phyloP scores from a whole-genome alignment of 441 rosid species.

The Populus hybrid region DNA sequence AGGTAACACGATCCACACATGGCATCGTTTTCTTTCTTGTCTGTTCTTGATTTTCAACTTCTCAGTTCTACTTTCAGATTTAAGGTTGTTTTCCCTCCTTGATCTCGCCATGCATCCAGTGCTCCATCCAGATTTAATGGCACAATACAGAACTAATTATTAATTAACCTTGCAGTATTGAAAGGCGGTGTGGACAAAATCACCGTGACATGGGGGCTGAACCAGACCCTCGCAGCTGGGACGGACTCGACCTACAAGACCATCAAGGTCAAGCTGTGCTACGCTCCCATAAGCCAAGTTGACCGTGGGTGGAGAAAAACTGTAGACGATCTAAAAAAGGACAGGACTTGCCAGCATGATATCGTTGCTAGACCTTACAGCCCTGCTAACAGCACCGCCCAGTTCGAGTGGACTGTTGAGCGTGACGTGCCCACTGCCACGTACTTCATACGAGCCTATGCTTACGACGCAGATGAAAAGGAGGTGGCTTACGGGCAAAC shows the following conservation, averaged over 20 bases:
- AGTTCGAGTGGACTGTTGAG: conserved; percentile 40
- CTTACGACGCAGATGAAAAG: conserved; percentile 21
- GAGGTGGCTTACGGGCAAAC: conserved; percentile 57
- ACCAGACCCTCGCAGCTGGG: conserved; percentile 37
- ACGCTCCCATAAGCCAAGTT: conserved; percentile 58
- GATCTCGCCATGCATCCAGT: too few species aligned
- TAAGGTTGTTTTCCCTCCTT: not conserved
- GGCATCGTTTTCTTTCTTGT: not conserved
- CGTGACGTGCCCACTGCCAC: conserved; percentile 51
- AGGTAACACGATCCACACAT: conserved; percentile 22
- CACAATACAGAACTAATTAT: not conserved
- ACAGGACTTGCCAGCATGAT: conserved; percentile 58
- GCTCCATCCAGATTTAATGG: not conserved
- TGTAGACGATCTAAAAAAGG: conserved; percentile 41
- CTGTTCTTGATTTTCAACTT: not conserved
- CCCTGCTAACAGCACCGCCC: conserved; percentile 14
- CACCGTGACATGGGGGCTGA: conserved; percentile 47
- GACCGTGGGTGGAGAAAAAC: conserved; percentile 74
- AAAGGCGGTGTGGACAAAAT: conserved; percentile 50
- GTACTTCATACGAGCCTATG: conserved; percentile 64
- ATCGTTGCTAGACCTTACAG: conserved; percentile 33
- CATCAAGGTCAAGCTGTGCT: conserved; percentile 48
- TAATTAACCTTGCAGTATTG: conserved; percentile 35
- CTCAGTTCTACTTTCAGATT: not conserved
- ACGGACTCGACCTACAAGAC: conserved; percentile 45